Evolutionary conservation across 768 basidiomycete genomes (phyloP), one percentile per base, ranked within the genome.

Genomic region (Lentinula sp.): DNA sequence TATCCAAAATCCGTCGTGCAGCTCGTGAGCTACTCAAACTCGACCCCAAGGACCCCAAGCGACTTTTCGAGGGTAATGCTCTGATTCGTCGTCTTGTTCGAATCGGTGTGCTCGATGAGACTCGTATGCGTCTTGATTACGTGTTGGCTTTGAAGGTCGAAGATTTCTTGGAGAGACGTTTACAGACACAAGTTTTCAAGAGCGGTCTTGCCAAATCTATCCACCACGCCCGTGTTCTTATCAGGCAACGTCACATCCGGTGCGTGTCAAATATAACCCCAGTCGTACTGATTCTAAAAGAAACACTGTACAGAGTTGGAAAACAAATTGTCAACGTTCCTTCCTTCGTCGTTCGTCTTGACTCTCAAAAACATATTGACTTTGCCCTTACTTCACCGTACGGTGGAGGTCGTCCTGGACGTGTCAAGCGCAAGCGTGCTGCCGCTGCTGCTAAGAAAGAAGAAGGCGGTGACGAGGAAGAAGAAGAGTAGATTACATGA

Each of bases 171-270:
- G 97, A 99, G 84, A 85, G 97, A 70, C 82, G 97, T 69, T 79
- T 99, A 73, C 97, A 99, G 80, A 99, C 97, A 43, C 97, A 98
- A 82, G 97, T 99, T 70, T 99, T 98, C 91, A 98, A 98, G 86
- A 87, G 84, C 67, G 95, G 95, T 67, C 84, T 99, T 65, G 97
- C 97, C 62, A 98, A 98, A 87, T 88, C 85, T 70, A 97, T 99
- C 69, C 97, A 99, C 78, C 97, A 98, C 75, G 97, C 97, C 49
- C 90, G 97, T 78, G 93, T 95, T 66, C 84, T 99, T 72, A 99
- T 99, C 81, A 84, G 94, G 71, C 97, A 98, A 77, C 81, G 96
- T 71, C 96, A 99, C 83, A 98, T 99, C 74, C 95, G 95, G 91
- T 94, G 65, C 66, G 88, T 78, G 7, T 3, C 28, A 28, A 28